Conservation (phyloP, 495 filamentous ascomycete genomes). For the Tuber umbilicatum region DNA sequence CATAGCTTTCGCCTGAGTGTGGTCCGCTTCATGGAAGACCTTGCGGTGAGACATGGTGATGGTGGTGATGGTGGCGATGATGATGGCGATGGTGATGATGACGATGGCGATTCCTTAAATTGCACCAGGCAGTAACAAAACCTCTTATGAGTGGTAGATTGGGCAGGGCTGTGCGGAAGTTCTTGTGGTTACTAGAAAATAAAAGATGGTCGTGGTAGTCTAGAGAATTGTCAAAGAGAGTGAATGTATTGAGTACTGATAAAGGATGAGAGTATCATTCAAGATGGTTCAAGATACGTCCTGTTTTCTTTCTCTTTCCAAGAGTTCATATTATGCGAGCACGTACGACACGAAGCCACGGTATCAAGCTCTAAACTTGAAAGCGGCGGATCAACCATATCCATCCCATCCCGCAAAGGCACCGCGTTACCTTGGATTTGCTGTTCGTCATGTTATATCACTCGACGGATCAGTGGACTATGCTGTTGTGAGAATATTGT, state of each 20-base stretch:
- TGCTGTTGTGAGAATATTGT: no score
- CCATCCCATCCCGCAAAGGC: neutral
- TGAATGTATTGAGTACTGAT: neutral
- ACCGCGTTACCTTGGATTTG: neutral
- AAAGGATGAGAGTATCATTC: neutral
- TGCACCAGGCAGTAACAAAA: neutral
- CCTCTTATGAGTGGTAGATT: neutral
- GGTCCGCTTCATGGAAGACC: neutral
- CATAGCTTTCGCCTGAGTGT: neutral
- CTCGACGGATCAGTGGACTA: no score
- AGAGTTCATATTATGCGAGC: neutral
- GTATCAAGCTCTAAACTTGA: neutral
- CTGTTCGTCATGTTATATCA: neutral
- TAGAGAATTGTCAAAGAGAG: neutral
- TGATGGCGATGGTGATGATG: neutral
- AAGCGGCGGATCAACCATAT: neutral
- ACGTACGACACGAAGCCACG: neutral
- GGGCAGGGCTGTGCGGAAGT: neutral
- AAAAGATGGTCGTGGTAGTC: neutral
- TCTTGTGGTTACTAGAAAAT: neutral
- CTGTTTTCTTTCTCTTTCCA: neutral
- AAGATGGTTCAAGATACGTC: neutral
- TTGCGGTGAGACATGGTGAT: neutral
- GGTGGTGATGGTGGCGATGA: neutral
- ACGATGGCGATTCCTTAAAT: neutral